phyloP scores from a whole-genome alignment of 257 asterid species.

The Phtheirospermum japonicum region DNA sequence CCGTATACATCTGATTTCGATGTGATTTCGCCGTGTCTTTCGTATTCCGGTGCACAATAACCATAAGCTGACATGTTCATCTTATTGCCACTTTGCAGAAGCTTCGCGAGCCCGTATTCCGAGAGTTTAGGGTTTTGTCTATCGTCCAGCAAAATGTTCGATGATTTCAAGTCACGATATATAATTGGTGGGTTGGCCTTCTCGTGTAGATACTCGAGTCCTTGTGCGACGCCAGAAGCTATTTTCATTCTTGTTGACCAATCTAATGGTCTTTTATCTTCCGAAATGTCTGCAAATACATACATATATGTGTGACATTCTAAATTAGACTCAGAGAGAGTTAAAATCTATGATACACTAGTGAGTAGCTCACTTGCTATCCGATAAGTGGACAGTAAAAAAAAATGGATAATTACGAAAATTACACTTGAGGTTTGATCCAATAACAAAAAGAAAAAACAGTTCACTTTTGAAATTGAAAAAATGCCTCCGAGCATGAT shows the following conservation, averaged over 20 bases:
- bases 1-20: slow-evolving; percentile 78
- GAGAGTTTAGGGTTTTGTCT: slow-evolving; percentile 57
- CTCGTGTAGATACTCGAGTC: slow-evolving; percentile 78
- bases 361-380: no score
- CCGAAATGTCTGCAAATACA: slow-evolving; percentile 43
- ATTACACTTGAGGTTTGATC: neutral
- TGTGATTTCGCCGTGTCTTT: slow-evolving; percentile 61
- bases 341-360: no score
- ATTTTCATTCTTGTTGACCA: slow-evolving; percentile 80
- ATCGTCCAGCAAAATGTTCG: slow-evolving; percentile 64
- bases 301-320: no score
- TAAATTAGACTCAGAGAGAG: no score
- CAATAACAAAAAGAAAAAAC: neutral
- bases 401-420: neutral
- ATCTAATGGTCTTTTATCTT: slow-evolving; percentile 44
- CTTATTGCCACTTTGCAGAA: slow-evolving; percentile 54
- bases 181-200: slow-evolving; percentile 76
- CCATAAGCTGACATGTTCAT: slow-evolving; percentile 63
- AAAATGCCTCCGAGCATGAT: no score
- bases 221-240: slow-evolving; percentile 74
- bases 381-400: no score
- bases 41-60: slow-evolving; percentile 81
- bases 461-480: no score
- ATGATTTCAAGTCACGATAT: slow-evolving; percentile 67
- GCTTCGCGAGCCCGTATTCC: slow-evolving; percentile 80